phyloP scores from a whole-genome alignment of 192 early-diverging fungal genomes.

The Mortierella alpina region DNA sequence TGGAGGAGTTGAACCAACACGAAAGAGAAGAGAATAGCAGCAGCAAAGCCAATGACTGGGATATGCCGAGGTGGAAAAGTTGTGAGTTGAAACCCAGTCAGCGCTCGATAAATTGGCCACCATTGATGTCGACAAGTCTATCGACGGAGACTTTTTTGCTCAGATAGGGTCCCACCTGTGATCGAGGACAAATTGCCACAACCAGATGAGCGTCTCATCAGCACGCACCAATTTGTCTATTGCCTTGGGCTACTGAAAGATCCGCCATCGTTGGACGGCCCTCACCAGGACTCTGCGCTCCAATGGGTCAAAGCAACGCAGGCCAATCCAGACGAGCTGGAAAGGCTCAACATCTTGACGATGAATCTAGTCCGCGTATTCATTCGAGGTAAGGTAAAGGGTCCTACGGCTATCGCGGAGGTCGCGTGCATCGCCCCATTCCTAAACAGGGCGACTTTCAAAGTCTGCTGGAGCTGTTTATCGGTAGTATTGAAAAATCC shows the following conservation, averaged over 20 bases:
- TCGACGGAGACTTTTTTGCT: slow-evolving; percentile 18
- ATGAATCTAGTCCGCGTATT: slow-evolving; percentile 19
- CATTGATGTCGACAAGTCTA: slow-evolving; percentile 16
- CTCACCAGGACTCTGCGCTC: slow-evolving; percentile 10
- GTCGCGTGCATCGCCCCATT: too few species aligned
- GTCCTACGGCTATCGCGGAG: slow-evolving; percentile 17
- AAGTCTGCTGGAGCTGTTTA: neutral
- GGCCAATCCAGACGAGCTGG: slow-evolving; percentile 28
- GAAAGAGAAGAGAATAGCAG: slow-evolving; percentile 17
- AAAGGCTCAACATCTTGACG: slow-evolving; percentile 19
- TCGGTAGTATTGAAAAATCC: neutral
- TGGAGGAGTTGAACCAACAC: slow-evolving; percentile 8
- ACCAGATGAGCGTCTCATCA: slow-evolving; percentile 21
- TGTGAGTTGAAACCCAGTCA: slow-evolving; percentile 4
- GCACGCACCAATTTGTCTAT: slow-evolving; percentile 21
- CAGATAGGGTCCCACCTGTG: slow-evolving; percentile 21
- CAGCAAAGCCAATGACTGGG: slow-evolving; percentile 30
- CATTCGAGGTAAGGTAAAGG: slow-evolving; percentile 8
- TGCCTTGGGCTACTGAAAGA: slow-evolving; percentile 19
- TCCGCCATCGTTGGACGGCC: slow-evolving; percentile 7
- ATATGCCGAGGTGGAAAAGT: slow-evolving; percentile 8
- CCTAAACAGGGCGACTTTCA: neutral
- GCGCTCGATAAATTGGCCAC: slow-evolving; percentile 4
- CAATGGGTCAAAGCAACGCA: slow-evolving; percentile 19
- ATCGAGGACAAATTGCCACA: slow-evolving; percentile 19